Evolutionary conservation across 768 basidiomycete species (phyloP), one percentile per base, ranked within the genome.

Genomic region (Auriscalpium vulgare): DNA sequence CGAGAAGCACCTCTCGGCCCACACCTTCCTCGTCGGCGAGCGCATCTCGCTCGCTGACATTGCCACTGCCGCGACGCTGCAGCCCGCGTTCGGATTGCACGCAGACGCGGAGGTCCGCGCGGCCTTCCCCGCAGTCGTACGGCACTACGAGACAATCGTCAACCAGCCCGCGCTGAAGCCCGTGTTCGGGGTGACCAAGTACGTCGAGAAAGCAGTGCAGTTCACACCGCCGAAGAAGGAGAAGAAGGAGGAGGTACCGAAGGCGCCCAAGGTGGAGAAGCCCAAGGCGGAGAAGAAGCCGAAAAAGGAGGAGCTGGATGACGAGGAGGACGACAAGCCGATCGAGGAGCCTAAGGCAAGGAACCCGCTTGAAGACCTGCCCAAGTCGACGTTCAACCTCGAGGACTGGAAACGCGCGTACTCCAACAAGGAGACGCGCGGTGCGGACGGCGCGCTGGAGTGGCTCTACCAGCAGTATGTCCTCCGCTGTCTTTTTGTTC

Each of bases 341-440:
- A 84, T 87, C 53, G 82, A 81, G 50, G 92, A 88, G 72, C 91
- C 95, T 62, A 95, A 95, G 71, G 80, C 73, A 56, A 94, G 95
- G 82, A 95, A 97, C 80, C 95, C 95, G 29, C 84, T 95, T 52
- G 95, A 97, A 61, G 79, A 82, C 59, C 83, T 97, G 43, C 92
- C 93, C 63, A 95, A 91, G 73, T 88, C 89, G 10, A 74, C 80
- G 6, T 84, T 91, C 73, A 92, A 92, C 76, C 83, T 93, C 55
- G 89, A 95, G 71, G 93, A 97, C 74, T 97, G 92, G 93, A 97
- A 97, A 72, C 86, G 91, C 47, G 87, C 89, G 46, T 99, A 98
- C 79, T 97, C 94, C 66, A 98, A 97, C 87, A 85, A 87, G 71
- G 94, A 97, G n/a, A 97, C 95, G 40, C 85, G 89, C 54, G 91